phyloP scores from a whole-genome alignment of 768 basidiomycete genomes.

The Kwoniella bestiolae region DNA sequence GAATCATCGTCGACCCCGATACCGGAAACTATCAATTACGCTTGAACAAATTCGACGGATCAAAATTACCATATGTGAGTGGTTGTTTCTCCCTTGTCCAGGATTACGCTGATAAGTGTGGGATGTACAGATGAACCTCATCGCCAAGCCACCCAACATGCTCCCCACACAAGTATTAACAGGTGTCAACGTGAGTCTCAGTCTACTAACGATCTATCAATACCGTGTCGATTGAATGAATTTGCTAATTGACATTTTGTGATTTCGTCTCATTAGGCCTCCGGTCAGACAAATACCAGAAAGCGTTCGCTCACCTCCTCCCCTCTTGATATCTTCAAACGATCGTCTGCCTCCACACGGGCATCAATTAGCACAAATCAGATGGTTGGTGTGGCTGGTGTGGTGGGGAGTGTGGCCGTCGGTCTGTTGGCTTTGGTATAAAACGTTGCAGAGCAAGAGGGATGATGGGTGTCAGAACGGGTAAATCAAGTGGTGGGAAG shows the following conservation, averaged over 20 bases:
- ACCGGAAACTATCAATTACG: constrained; percentile 70
- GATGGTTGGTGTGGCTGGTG: background rate
- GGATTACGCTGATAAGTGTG: background rate
- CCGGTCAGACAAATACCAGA: constrained; percentile 45
- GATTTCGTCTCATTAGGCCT: constrained; percentile 41
- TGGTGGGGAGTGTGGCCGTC: constrained; percentile 6
- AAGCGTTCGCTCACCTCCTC: constrained; percentile 42
- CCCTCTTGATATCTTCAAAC: constrained; percentile 37
- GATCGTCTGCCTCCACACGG: constrained; percentile 33
- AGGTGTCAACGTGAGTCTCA: constrained; percentile 54
- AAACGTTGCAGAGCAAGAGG: background rate
- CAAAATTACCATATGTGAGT: constrained; percentile 69
- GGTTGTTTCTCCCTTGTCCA: background rate
- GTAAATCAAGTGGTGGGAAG: background rate
- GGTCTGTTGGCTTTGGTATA: constrained; percentile 17
- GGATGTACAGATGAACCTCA: constrained; percentile 52
- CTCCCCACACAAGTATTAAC: constrained; percentile 72
- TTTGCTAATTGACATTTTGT: background rate
- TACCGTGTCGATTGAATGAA: background rate
- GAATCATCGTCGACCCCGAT: constrained; percentile 70
- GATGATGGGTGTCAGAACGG: background rate
- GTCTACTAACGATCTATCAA: background rate
- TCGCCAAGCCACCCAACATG: constrained; percentile 77
- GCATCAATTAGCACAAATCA: background rate
- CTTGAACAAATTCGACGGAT: constrained; percentile 76